Base-by-base conservation (phyloP, 768 basidiomycete genomes). In the Suillus discolor region DNA sequence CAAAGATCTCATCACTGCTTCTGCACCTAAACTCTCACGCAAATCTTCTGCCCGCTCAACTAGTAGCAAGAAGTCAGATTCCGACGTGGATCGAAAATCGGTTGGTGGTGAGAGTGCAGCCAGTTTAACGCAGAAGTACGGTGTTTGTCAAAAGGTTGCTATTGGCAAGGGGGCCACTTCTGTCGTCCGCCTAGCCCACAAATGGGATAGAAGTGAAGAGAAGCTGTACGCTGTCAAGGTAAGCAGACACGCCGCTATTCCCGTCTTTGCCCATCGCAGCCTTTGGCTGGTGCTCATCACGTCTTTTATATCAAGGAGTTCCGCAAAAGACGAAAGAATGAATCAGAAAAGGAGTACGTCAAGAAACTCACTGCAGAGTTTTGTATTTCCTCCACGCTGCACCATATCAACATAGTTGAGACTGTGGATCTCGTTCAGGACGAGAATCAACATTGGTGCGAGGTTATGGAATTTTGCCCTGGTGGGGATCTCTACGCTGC, bases 361-460 rank as follows among this genome's bases (percentile, higher is more conserved):
- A 99, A 99, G 88, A 99, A 99, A 79, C 91, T 99, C 71, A 99
- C 97, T 7, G 95, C 97, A 31, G 97, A 99, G 77, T 99, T 98
- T 79, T 99, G 96, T 79, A 99, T 99, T 68, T 96, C 94, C 53
- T 97, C 96, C 44, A 97, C 96, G 2, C 79, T 99, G 36, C 94
- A 94, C 75, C 96, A 97, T 74, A 82, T 88, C 73, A 99, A 99
- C 76, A 87, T 99, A 72, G 96, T 99, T 74, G 96, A 99, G 82
- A 99, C 97, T 7, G 97, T 99, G 65, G 97, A 99, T 77, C 89
- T 99, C 66, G 92, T 99, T n/a, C 97, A 99, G 72, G 97, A 99
- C 78, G 97, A 99, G 79, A 87, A 81, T 68, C 90, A 94, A 68
- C 90, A 95, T 73, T 99, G 97, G 97, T 99, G 97, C 74, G 97